Percentiles rank a stretch among this genome's conserved stretches.
These are phyloP conservation scores for Talaromyces pinophilus DNA, from an alignment of 2,329 filamentous ascomycete species.

Conservation along the genomic window DNA sequence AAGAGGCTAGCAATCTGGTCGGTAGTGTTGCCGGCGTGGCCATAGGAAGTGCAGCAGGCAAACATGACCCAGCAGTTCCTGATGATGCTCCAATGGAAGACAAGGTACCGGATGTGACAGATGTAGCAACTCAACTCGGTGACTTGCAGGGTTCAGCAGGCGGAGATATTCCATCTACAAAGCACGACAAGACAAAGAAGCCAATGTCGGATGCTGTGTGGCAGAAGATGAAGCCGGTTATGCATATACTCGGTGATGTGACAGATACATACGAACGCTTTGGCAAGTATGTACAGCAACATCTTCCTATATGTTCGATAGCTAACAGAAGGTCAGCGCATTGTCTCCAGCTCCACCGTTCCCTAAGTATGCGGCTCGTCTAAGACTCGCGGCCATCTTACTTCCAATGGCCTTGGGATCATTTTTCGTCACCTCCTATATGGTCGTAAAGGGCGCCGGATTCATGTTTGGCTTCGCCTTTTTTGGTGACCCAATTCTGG, in stretches of 20 bases:
- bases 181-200: slow-evolving; percentile 75
- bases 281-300: slow-evolving; percentile 52
- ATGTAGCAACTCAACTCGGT: slow-evolving; percentile 55
- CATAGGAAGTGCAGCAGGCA: slow-evolving; percentile 72
- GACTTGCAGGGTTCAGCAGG: slow-evolving; percentile 56
- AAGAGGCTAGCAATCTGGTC: slow-evolving; percentile 79
- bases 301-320: not conserved
- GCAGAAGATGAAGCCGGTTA: slow-evolving; percentile 71
- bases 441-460: slow-evolving; percentile 64
- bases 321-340: slow-evolving; percentile 44
- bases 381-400: slow-evolving; percentile 58
- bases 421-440: slow-evolving; percentile 58
- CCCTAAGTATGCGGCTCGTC: slow-evolving; percentile 53
- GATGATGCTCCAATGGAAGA: slow-evolving; percentile 53
- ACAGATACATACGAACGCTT: slow-evolving; percentile 66
- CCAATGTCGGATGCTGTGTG: slow-evolving; percentile 72
- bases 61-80: slow-evolving; percentile 69
- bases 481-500: slow-evolving; percentile 76
- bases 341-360: slow-evolving; percentile 67
- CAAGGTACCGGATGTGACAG: slow-evolving; percentile 62
- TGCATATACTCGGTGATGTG: slow-evolving; percentile 64
- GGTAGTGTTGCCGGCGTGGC: slow-evolving; percentile 71
- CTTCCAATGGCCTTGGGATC: slow-evolving; percentile 56
- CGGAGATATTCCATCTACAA: slow-evolving; percentile 52
- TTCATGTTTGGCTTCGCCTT: slow-evolving; percentile 73